Percentiles rank a stretch among this genome's conserved stretches.
phyloP scores from a whole-genome alignment of 345 rosid species.

The Sonneratia caseolaris region DNA sequence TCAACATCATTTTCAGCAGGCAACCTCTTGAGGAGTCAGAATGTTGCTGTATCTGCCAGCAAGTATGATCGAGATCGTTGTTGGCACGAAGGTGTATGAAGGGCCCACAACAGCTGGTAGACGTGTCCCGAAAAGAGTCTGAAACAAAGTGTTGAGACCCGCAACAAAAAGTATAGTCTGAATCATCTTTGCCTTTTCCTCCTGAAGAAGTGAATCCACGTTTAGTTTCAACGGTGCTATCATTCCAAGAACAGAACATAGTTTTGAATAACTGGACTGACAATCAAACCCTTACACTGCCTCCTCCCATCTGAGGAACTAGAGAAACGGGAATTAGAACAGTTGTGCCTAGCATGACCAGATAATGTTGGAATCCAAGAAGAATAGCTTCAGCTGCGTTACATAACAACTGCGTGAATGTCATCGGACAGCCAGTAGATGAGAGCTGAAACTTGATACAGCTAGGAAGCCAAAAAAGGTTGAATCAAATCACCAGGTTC shows the following conservation, averaged over 20 bases:
- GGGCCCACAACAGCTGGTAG: conserved; percentile 88
- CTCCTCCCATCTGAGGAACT: conserved; percentile 97
- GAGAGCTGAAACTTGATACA: too few relatives aligned
- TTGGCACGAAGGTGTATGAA: conserved; percentile 71
- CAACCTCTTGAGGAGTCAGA: conserved; percentile 76
- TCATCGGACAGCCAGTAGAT: neutral
- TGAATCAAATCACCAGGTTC: neutral
- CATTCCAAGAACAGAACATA: neutral
- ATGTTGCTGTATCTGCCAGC: conserved; percentile 75
- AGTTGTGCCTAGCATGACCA: conserved; percentile 94
- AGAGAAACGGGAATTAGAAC: conserved; percentile 74
- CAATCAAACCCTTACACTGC: conserved; percentile 45
- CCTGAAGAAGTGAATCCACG: conserved; percentile 28
- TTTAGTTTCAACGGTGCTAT: neutral
- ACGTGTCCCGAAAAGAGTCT: conserved; percentile 77
- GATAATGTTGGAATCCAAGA: conserved; percentile 89
- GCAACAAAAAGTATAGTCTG: conserved; percentile 91
- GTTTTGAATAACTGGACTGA: neutral
- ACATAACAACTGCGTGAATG: conserved; percentile 9
- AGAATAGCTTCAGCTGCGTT: conserved; percentile 87
- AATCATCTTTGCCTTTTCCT: conserved; percentile 86
- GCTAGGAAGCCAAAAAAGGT: neutral
- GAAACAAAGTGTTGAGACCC: conserved; percentile 70
- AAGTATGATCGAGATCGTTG: conserved; percentile 74
- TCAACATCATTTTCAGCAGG: neutral